These are phyloP conservation scores for Fennellomyces sp. DNA, from an alignment of 371 early-diverging fungal species.

Conservation along the genomic window DNA sequence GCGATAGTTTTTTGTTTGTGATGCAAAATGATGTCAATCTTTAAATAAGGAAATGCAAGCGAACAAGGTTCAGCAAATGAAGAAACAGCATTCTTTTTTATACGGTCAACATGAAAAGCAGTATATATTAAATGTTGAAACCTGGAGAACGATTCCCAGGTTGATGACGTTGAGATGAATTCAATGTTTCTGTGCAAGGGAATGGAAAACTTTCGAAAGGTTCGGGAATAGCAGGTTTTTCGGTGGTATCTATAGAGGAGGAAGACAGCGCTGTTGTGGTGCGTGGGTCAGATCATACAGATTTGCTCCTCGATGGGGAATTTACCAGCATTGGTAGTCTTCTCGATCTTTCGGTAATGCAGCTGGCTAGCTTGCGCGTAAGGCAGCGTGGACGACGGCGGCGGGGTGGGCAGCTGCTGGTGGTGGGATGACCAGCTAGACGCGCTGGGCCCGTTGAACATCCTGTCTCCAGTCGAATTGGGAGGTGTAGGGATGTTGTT, in stretches of 20 bases:
- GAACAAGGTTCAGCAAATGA: no score
- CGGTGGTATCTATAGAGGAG: conserved; percentile 11
- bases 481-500: not conserved
- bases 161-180: conserved; percentile 1
- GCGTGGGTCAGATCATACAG: not conserved
- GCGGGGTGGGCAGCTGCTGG: conserved; percentile 8
- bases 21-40: no score
- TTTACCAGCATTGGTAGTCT: not conserved
- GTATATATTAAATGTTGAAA: conserved; percentile 15
- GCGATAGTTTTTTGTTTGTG: no score
- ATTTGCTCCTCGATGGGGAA: not conserved
- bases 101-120: no score
- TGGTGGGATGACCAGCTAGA: not conserved
- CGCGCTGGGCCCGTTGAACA: not conserved
- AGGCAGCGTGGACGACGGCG: not conserved
- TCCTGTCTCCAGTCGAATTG: not conserved
- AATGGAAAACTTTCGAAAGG: conserved; percentile 11
- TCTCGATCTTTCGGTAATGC: conserved; percentile 1
- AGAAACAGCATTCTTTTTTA: no score
- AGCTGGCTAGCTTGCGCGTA: not conserved
- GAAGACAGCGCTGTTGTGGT: not conserved
- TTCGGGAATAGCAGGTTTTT: conserved; percentile 11
- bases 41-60: not conserved
- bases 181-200: conserved; percentile 10
- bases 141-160: conserved; percentile 10